Evolutionary conservation across 2,329 filamentous ascomycete species (phyloP), one percentile per base, ranked within the genome.

Genomic region (Trichoderma polysporum): DNA sequence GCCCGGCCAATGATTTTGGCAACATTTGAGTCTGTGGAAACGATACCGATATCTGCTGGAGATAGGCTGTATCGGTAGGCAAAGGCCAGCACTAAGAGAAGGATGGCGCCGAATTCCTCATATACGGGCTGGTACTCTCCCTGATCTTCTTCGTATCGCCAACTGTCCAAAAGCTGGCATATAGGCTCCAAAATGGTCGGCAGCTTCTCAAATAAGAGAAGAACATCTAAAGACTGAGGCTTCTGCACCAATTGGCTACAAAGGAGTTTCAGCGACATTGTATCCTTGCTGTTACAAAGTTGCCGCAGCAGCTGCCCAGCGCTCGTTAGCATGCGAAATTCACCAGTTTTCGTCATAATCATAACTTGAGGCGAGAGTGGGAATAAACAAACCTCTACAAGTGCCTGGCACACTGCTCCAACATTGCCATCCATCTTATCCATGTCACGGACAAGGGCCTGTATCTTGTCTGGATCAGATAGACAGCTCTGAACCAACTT

Each of bases 381-480:
- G 56, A 17, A 17, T 2, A 31, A 22, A 65, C 82, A 72, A 76
- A 90, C 89, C 81, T 92, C 90, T 45, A 89, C 86, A 52, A 94
- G 82, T 2, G 93, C 94, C 68, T 90, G 88, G 59, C 91, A 91
- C 19, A 96, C 92, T 2, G 93, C 92, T 2, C 92, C 93, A 2
- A 92, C 92, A 76, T 97, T 97, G 1, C 94, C 94, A 73, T 97
- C 92, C 85, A 95, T 93, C 59, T 90, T 90, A 66, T 97, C 93
- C 27, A 99, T 83, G 73, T 97, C 93, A 45, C 89, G 86, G 47
- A 97, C 87, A 35, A 97, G 83, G 50, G 89, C 86, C 70, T 93
- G 91, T 1, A 91, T 88, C 69, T 89, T 88, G 69, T 93, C 91
- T 0, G 89, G 87, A 71, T 96, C 92, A 12, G 86, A 85, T 56